Evolutionary conservation across 139 green algal genomes (phyloP).

Genomic region (Chlamydomonas incerta): DNA sequence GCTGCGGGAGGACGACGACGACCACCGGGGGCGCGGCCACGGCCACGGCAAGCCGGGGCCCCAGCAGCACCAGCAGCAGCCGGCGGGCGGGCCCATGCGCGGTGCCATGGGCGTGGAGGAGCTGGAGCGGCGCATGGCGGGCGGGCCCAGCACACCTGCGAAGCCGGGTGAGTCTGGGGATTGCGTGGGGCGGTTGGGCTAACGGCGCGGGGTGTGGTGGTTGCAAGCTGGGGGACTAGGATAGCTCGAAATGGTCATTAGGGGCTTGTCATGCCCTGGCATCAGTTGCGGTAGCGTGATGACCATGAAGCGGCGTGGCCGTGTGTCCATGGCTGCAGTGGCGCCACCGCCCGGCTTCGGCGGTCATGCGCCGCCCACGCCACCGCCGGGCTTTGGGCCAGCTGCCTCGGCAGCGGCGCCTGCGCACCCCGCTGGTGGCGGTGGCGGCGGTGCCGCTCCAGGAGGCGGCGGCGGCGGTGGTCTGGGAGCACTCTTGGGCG

Average conservation of each 20-base stretch:
- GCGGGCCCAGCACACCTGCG: not conserved
- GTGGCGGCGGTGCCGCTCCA: not conserved
- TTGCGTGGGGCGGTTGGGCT: too few relatives aligned
- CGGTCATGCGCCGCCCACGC: not conserved
- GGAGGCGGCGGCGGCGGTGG: not conserved
- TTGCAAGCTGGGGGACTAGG: too few relatives aligned
- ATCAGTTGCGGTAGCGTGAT: too few relatives aligned
- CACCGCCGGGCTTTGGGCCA: not conserved
- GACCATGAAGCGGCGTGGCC: too few relatives aligned
- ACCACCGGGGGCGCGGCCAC: not conserved
- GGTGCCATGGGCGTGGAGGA: constrained; percentile 18
- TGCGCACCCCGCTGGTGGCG: not conserved
- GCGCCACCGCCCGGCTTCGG: constrained; percentile 24
- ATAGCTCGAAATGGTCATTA: too few relatives aligned
- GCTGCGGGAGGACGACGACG: constrained; percentile 3
- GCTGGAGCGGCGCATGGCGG: constrained; percentile 29
- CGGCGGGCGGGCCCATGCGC: not conserved
- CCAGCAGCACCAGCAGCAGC: not conserved
- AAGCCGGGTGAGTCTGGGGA: constrained; percentile 34
- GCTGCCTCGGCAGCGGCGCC: not conserved
- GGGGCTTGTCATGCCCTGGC: too few relatives aligned
- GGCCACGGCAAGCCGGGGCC: not conserved
- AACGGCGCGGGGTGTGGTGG: too few relatives aligned
- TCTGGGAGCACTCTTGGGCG: not conserved
- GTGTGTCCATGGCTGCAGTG: not conserved